Base-by-base conservation (phyloP, 495 filamentous ascomycete species). In the Thozetella sp. region DNA sequence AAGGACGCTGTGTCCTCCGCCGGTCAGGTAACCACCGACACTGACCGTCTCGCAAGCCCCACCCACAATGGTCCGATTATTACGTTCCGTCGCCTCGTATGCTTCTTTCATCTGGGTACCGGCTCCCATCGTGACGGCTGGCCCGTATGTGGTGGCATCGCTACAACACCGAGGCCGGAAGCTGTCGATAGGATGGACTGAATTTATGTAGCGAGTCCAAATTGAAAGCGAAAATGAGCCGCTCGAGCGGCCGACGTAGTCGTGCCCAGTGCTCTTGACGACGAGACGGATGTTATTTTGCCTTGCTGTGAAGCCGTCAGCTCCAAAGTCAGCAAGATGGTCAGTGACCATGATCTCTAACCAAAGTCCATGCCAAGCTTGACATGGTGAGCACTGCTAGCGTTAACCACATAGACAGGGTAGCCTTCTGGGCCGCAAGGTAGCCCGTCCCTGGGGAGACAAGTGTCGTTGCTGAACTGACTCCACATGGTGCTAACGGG, bases 191-290 rank as follows among this genome's bases (percentile, higher is more conserved):
- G 74, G 72, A 6, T 58, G 23, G 11, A 76, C 59, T 6, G 56
- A 64, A 2, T 67, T 61, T 66, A 82, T 73, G 22, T 80, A 59
- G 54, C 68, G 70, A 0, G 70, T 68, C 79, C 79, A 82, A 51
- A 80, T 78, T 2, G 74, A 74, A 22, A 83, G 63, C 2, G 80
- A 73, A 23, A 76, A 68, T 10, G 75, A 67, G 0, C 68, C 71
- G 27, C 63, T 65, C 2, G 65, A 83, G 62, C 81, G 78, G 57
- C 83, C 83, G 45, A 77, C 69, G 65, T 78, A 74, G 55, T 82
- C 83, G 64, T 85, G 84, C 2, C 86, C 86, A 0, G 85, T 86
- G 51, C 82, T 86, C 34, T 84, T 83, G 24, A 90, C 73, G 25
- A 87, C 68, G 17, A 89, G 60, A 24, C 86, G 76, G 53, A 90